Conservation (phyloP, 768 basidiomycete genomes). For the Brasilioporus rufonigricans region DNA sequence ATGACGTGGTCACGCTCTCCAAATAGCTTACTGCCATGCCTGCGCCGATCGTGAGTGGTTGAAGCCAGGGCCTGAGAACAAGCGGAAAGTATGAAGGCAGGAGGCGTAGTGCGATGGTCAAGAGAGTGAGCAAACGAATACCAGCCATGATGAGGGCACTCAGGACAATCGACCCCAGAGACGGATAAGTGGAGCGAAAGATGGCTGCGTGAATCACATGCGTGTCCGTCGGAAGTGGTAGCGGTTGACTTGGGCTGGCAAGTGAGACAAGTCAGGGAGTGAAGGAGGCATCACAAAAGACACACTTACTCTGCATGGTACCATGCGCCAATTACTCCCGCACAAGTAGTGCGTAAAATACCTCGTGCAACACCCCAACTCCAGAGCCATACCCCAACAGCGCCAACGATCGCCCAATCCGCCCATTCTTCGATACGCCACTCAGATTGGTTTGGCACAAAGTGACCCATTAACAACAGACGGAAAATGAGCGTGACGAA, state of each 20-base stretch:
- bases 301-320: slow-evolving; percentile 67
- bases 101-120: slow-evolving; percentile 50
- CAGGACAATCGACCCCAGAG: slow-evolving; percentile 75
- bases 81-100: slow-evolving; percentile 52
- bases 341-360: slow-evolving; percentile 68
- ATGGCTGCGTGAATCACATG: slow-evolving; percentile 77
- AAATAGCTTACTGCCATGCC: slow-evolving; percentile 42
- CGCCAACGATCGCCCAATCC: slow-evolving; percentile 67
- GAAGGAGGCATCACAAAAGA: background rate
- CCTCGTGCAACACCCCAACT: slow-evolving; percentile 79
- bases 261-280: slow-evolving; percentile 7
- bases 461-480: slow-evolving; percentile 68
- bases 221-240: slow-evolving; percentile 52
- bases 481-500: slow-evolving; percentile 79
- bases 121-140: slow-evolving; percentile 56
- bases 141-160: slow-evolving; percentile 74
- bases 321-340: slow-evolving; percentile 89
- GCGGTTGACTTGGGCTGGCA: slow-evolving; percentile 27
- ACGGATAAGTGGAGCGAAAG: slow-evolving; percentile 75
- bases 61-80: slow-evolving; percentile 41
- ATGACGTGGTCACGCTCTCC: slow-evolving; percentile 45
- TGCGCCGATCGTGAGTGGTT: slow-evolving; percentile 36
- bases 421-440: slow-evolving; percentile 63
- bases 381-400: slow-evolving; percentile 63
- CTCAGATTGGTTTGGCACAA: slow-evolving; percentile 40